phyloP scores from a whole-genome alignment of 1,284 basidiomycete genomes.

The Boletus semigastroideus region DNA sequence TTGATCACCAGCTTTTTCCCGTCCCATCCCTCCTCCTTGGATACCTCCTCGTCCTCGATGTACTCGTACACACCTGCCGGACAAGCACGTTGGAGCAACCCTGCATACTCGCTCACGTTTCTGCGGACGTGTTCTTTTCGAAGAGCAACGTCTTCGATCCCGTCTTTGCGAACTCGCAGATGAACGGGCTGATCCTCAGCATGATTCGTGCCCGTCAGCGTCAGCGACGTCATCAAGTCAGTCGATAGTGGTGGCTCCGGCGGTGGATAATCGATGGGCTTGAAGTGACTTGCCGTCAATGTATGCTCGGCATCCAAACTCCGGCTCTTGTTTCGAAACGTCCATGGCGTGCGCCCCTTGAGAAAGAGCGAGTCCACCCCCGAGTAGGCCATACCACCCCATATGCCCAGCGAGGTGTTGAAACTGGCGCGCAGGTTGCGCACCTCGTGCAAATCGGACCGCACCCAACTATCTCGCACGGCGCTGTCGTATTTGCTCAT shows the following conservation, averaged over 20 bases:
- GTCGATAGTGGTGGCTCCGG: conserved; percentile 93
- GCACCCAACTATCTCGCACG: conserved; percentile 84
- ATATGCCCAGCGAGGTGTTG: conserved; percentile 81
- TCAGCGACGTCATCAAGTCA: conserved; percentile 89
- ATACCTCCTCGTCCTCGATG: conserved; percentile 63
- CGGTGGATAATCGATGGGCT: conserved; percentile 88
- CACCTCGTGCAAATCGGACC: conserved; percentile 87
- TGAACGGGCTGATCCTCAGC: conserved; percentile 95
- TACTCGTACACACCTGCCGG: conserved; percentile 99
- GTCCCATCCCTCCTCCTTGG: conserved; percentile 58
- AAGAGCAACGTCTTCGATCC: conserved; percentile 47
- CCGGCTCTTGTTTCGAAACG: conserved; percentile 68
- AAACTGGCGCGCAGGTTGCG: conserved; percentile 94
- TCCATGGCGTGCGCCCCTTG: conserved; percentile 91
- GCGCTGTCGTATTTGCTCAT: conserved; percentile 77
- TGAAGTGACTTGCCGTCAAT: conserved; percentile 62
- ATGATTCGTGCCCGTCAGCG: conserved; percentile 95
- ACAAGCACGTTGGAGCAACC: conserved; percentile 86
- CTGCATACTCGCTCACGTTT: conserved; percentile 84
- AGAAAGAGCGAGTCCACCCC: conserved; percentile 88
- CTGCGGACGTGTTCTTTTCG: conserved; percentile 67
- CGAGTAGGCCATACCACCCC: conserved; percentile 89
- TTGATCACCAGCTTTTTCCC: conserved; percentile 97
- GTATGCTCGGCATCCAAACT: conserved; percentile 76
- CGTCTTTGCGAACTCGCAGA: conserved; percentile 67